Percentiles rank a stretch among this genome's conserved stretches.
These are phyloP conservation scores for Fonsecaea erecta DNA, from an alignment of 2,329 filamentous ascomycete genomes.

Conservation along the genomic window DNA sequence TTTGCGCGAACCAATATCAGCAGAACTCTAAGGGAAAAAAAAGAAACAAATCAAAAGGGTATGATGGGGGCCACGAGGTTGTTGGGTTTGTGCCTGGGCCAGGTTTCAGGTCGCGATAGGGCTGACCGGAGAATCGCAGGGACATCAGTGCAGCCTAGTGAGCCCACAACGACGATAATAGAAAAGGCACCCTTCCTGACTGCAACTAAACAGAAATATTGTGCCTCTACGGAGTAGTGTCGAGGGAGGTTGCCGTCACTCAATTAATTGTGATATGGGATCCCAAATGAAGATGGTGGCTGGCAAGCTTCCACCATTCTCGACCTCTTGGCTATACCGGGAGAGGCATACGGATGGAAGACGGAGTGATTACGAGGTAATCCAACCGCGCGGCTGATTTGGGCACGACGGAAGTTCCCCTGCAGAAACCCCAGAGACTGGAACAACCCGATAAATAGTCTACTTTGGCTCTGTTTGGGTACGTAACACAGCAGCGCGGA, in stretches of 20 bases:
- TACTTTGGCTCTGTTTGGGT: background rate
- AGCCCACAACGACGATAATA: background rate
- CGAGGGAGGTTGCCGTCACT: background rate
- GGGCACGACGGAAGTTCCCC: background rate
- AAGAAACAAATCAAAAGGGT: background rate
- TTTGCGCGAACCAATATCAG: too few relatives aligned
- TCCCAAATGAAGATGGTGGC: background rate
- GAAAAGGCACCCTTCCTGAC: background rate
- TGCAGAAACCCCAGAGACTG: background rate
- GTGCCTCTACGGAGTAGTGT: too few relatives aligned
- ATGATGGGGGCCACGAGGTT: background rate
- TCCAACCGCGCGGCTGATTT: background rate
- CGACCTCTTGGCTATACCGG: background rate
- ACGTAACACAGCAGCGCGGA: background rate
- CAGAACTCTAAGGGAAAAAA: background rate
- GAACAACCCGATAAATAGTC: background rate
- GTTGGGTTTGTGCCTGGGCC: background rate
- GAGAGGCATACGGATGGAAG: too few relatives aligned
- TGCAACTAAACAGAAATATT: background rate
- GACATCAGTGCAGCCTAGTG: background rate
- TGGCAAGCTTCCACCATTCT: background rate
- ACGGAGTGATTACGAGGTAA: background rate
- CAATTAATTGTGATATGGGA: background rate
- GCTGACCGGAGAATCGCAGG: conserved; percentile 1
- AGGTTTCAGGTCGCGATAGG: background rate